phyloP scores from a whole-genome alignment of 345 rosid species.

The Euclidium syriacum region DNA sequence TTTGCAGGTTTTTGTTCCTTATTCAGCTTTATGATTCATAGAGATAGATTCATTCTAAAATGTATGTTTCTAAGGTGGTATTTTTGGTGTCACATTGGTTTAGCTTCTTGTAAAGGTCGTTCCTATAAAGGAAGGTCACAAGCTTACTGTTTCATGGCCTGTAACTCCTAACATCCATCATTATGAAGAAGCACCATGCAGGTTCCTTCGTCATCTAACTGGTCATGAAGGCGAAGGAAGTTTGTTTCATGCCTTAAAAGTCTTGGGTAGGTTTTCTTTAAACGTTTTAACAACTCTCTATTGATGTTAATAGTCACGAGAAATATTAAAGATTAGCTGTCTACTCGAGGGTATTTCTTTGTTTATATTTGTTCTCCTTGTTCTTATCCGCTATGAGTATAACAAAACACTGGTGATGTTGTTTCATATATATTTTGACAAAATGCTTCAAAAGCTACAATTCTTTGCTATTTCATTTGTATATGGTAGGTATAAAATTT shows the following conservation, averaged over 20 bases:
- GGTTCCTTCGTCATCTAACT: constrained; percentile 66
- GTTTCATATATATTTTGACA: background rate
- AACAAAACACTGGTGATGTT: too few species aligned
- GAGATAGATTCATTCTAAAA: background rate
- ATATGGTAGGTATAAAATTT: background rate
- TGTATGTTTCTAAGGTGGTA: background rate
- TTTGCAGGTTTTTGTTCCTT: constrained; percentile 51
- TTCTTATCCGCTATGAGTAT: background rate
- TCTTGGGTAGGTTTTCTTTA: constrained; percentile 57
- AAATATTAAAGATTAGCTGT: too few species aligned
- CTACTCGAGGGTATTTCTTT: background rate
- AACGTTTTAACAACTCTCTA: too few species aligned
- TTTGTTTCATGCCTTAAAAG: constrained; percentile 73
- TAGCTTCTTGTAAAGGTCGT: constrained; percentile 74
- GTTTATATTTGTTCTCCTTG: background rate
- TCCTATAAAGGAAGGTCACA: constrained; percentile 74
- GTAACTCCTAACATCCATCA: constrained; percentile 64
- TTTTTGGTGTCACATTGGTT: background rate
- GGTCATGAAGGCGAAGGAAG: constrained; percentile 96
- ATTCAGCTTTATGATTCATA: background rate
- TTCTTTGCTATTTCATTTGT: background rate
- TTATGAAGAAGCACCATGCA: constrained; percentile 82
- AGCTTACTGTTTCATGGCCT: constrained; percentile 67
- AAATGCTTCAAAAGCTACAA: too few species aligned
- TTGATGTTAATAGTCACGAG: too few species aligned